Conservation (phyloP, 1,139 yeast species). For the Geotrichum cucujoidarum region DNA sequence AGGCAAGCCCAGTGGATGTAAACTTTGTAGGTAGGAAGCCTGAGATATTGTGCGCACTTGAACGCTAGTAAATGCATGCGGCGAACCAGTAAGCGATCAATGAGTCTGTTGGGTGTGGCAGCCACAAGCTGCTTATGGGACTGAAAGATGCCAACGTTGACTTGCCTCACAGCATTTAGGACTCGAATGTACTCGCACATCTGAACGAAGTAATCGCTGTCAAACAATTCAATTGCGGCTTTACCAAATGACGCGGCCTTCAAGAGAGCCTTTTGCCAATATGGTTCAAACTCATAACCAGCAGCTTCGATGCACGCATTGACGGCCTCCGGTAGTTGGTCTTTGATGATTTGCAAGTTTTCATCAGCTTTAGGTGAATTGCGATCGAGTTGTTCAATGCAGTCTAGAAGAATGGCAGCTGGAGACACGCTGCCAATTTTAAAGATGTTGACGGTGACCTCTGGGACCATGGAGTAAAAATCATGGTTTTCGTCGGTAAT, state of each 20-base stretch:
- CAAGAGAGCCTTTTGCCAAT: constrained; percentile 74
- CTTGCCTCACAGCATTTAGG: constrained; percentile 60
- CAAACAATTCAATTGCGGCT: constrained; percentile 51
- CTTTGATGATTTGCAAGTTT: constrained; percentile 53
- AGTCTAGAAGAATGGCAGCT: constrained; percentile 75
- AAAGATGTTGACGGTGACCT: constrained; percentile 56
- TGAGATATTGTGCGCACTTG: constrained; percentile 52
- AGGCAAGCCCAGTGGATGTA: constrained; percentile 79
- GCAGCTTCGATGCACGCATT: constrained; percentile 71
- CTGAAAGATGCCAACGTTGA: constrained; percentile 63
- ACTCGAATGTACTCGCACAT: constrained; percentile 60
- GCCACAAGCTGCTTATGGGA: constrained; percentile 49
- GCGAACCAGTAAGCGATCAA: constrained; percentile 56
- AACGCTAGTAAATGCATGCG: constrained; percentile 61
- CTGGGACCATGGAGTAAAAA: constrained; percentile 61
- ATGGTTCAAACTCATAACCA: constrained; percentile 65
- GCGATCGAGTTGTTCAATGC: constrained; percentile 63
- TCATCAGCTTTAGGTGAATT: constrained; percentile 84
- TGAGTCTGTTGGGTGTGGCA: constrained; percentile 45
- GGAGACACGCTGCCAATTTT: constrained; percentile 81
- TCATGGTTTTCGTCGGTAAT: constrained; percentile 56
- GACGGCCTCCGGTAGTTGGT: constrained; percentile 57
- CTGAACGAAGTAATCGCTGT: constrained; percentile 57
- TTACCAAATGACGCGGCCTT: constrained; percentile 88
- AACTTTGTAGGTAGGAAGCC: constrained; percentile 51